Percentiles rank a stretch among this genome's conserved stretches.
These are phyloP conservation scores for Tylopilus sp. DNA, from an alignment of 768 basidiomycete genomes.

Conservation along the genomic window DNA sequence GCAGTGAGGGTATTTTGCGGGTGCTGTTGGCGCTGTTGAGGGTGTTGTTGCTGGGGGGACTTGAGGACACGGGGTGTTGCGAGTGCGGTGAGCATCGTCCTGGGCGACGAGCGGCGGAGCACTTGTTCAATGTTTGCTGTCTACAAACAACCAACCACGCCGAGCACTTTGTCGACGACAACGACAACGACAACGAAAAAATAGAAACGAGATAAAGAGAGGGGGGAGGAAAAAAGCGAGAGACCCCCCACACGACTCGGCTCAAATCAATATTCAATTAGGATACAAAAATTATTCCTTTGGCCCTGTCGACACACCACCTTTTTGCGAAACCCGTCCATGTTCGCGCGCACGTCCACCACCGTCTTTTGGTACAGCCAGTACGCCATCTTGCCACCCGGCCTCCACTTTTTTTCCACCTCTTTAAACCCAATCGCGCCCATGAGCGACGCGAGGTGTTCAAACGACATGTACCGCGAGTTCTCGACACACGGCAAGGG, in stretches of 20 bases:
- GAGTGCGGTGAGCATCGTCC: slow-evolving; percentile 33
- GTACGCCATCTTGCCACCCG: slow-evolving; percentile 82
- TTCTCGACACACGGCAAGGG: slow-evolving; percentile 84
- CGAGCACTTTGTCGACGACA: slow-evolving; percentile 7
- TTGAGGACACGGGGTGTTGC: slow-evolving; percentile 34
- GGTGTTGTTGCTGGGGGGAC: slow-evolving; percentile 18
- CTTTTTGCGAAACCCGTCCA: slow-evolving; percentile 49
- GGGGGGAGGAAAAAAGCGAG: slow-evolving; percentile 9
- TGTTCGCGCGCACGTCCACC: neutral
- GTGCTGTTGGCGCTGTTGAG: slow-evolving; percentile 25
- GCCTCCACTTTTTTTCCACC: slow-evolving; percentile 57
- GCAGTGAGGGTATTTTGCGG: slow-evolving; percentile 26
- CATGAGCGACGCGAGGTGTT: slow-evolving; percentile 59
- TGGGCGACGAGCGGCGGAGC: slow-evolving; percentile 15
- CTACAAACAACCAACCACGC: slow-evolving; percentile 31
- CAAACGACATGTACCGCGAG: slow-evolving; percentile 74
- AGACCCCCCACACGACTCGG: neutral
- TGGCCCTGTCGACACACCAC: slow-evolving; percentile 56
- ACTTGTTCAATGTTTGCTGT: slow-evolving; percentile 26
- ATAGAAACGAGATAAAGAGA: slow-evolving; percentile 12
- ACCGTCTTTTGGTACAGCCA: slow-evolving; percentile 65
- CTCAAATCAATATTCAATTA: slow-evolving; percentile 29
- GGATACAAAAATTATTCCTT: slow-evolving; percentile 77
- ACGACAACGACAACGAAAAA: slow-evolving; percentile 5
- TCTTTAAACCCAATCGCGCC: slow-evolving; percentile 57